phyloP scores from a whole-genome alignment of 2,329 filamentous ascomycete genomes.

The Pseudocercospora fijiensis region DNA sequence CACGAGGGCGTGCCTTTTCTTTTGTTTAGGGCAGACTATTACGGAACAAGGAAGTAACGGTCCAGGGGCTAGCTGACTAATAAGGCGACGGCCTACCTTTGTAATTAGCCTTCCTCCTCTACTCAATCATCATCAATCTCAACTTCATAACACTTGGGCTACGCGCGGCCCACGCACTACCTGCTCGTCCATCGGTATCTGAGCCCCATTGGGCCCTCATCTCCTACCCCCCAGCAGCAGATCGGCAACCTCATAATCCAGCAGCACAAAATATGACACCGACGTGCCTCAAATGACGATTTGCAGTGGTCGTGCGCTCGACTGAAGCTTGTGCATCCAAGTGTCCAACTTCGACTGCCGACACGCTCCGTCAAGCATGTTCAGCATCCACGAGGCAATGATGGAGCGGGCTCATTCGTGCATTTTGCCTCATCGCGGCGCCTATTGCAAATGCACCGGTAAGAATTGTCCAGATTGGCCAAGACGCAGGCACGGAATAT shows the following conservation, averaged over 20 bases:
- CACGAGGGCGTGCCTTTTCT: too few relatives aligned
- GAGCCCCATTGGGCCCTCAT: background rate
- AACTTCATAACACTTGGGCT: too few relatives aligned
- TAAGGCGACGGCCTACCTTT: too few relatives aligned
- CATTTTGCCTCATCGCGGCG: background rate
- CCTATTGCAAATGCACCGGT: background rate
- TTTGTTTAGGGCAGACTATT: too few relatives aligned
- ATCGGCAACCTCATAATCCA: background rate
- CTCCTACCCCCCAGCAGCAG: background rate
- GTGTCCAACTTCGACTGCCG: background rate
- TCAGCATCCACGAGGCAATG: background rate
- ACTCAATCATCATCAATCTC: too few relatives aligned
- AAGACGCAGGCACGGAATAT: background rate
- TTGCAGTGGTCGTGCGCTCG: background rate
- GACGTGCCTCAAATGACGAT: background rate
- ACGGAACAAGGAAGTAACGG: too few relatives aligned
- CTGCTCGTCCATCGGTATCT: too few relatives aligned
- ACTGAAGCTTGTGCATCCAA: background rate
- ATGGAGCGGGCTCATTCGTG: background rate
- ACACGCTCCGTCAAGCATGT: background rate
- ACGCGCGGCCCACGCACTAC: too few relatives aligned
- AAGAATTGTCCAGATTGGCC: background rate
- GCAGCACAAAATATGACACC: background rate
- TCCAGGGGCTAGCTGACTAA: too few relatives aligned
- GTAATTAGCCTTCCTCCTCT: too few relatives aligned